Base-by-base conservation (phyloP, 257 asterid genomes). In the Solanum boliviense region DNA sequence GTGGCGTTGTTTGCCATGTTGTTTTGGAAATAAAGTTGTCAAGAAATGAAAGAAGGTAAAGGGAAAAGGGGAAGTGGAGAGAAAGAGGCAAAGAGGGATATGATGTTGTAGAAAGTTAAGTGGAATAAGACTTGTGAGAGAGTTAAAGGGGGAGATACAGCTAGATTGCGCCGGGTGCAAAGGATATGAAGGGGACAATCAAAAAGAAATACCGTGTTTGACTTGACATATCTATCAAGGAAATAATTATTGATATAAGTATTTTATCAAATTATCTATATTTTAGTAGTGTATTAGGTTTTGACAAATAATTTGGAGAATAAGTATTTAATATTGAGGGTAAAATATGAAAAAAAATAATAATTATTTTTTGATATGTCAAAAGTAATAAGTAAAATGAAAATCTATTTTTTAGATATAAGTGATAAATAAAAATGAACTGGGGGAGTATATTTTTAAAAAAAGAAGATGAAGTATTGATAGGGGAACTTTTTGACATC, bases 111-210 rank as follows among this genome's bases (percentile, higher is more conserved):
- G 83, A 35, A 68, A 79, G 86, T 72, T 15, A 2, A 87, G 62
- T 85, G 58, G 92, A 89, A 48, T 90, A 75, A 92, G 91, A 79
- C 90, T 75, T 86, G 31, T 67, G 91, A 48, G 73, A 20, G 48
- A 20, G 48, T 34, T 44, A 2, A 15, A 46, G 87, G 44, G 46
- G 89, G 93, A 92, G 91, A 91, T 90, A 89, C 9, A 52, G 56
- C 93, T 91, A 92, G 85, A 74, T 31, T 93, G 93, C 92, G 90
- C 91, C 21, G 89, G 68, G 88, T 84, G 93, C 87, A 91, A 84
- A 88, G 93, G 90, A 46, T 31, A 86, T 76, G 72, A 86, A 27
- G 32, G 44, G 7, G 84, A 78, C 38, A 78, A 41, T 2, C 4
- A 44, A 58, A 46, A 5, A 4, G 8, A 46, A 81, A 46, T 18